Percentiles rank a stretch among this genome's conserved stretches.
phyloP scores from a whole-genome alignment of 2,329 filamentous ascomycete genomes.

The Davidsoniella eucalypti region DNA sequence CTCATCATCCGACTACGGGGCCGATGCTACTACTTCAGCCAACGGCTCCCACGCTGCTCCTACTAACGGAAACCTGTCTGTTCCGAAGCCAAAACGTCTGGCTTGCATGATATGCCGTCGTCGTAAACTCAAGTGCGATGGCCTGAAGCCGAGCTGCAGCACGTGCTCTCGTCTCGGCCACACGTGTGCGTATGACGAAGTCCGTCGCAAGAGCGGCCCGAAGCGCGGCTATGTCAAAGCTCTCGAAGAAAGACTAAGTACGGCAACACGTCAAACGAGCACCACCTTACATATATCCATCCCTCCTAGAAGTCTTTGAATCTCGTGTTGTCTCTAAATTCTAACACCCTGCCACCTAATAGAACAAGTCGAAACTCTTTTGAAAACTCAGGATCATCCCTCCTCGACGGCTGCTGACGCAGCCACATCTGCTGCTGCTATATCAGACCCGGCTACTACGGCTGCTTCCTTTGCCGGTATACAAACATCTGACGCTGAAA shows the following conservation, averaged over 20 bases:
- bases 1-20: not conserved
- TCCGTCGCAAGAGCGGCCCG: slow-evolving; percentile 83
- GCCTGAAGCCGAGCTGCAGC: slow-evolving; percentile 66
- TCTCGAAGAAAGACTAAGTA: slow-evolving; percentile 80
- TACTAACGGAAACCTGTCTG: slow-evolving; percentile 34
- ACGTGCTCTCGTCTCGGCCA: slow-evolving; percentile 80
- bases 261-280: slow-evolving; percentile 19
- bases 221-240: slow-evolving; percentile 92
- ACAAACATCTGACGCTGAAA: slow-evolving; percentile 1
- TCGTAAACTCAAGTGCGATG: slow-evolving; percentile 83
- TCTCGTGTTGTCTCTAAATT: not conserved
- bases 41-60: slow-evolving; percentile 23
- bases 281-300: not conserved
- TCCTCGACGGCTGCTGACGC: not conserved
- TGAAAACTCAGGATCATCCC: slow-evolving; percentile 58
- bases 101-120: slow-evolving; percentile 90
- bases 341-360: slow-evolving; percentile 21
- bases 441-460: not conserved
- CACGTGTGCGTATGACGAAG: slow-evolving; percentile 79
- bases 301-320: not conserved
- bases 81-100: slow-evolving; percentile 77
- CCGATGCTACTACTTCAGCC: slow-evolving; percentile 18
- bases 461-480: not conserved
- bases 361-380: slow-evolving; percentile 86
- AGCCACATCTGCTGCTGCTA: slow-evolving; percentile 7